Evolutionary conservation across 371 early-diverging fungal species (phyloP).

Genomic region (Capillidium rhysosporum): DNA sequence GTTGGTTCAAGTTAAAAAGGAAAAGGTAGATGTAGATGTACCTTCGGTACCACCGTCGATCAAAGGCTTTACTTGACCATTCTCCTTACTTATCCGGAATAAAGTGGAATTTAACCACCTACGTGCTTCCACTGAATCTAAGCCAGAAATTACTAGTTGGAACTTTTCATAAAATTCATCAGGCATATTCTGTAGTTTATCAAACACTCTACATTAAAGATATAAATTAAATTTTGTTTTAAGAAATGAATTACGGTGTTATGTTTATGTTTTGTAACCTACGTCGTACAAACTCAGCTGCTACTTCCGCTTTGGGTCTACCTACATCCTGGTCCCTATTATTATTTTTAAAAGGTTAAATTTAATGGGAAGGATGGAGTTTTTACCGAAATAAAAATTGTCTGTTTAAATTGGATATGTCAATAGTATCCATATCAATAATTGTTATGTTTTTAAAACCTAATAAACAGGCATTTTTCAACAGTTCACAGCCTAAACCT

Average conservation of each 20-base stretch:
- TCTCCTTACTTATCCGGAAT: conserved; percentile 48
- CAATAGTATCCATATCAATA: conserved; percentile 65
- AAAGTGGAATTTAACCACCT: conserved; percentile 91
- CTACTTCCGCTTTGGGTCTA: conserved; percentile 61
- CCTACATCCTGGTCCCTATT: conserved; percentile 57
- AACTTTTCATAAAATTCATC: conserved; percentile 79
- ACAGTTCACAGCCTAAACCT: conserved; percentile 40
- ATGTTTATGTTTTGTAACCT: conserved; percentile 61
- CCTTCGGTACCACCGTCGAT: conserved; percentile 96
- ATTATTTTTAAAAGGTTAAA: background rate
- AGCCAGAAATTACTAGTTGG: conserved; percentile 72
- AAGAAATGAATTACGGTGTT: conserved; percentile 41
- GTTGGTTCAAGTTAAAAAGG: background rate
- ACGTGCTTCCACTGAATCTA: conserved; percentile 89
- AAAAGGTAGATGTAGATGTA: conserved; percentile 1
- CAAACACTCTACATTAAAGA: conserved; percentile 30
- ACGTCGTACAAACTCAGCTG: conserved; percentile 73
- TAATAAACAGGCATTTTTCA: conserved; percentile 39
- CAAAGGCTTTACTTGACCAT: conserved; percentile 54
- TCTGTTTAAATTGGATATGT: conserved; percentile 53
- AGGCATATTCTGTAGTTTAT: conserved; percentile 86
- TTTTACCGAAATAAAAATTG: conserved; percentile 43
- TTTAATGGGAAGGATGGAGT: background rate
- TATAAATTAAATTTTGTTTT: background rate
- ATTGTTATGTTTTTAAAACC: conserved; percentile 42